phyloP scores from a whole-genome alignment of 2,329 filamentous ascomycete genomes.

The Graphilbum sp. region DNA sequence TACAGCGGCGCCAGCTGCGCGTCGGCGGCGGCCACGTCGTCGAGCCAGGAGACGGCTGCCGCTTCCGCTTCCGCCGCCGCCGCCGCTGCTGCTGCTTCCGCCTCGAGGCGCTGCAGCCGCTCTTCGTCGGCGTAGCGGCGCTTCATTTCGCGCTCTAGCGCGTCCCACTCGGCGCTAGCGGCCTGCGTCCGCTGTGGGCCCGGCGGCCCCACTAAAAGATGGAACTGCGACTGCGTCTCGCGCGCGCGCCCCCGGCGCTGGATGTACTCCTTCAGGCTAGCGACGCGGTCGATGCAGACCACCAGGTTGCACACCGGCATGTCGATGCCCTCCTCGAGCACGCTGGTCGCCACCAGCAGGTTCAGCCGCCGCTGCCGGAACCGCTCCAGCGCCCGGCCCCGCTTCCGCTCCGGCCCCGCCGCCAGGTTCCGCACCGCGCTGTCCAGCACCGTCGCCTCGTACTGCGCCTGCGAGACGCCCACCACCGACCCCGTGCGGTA shows the following conservation, averaged over 20 bases:
- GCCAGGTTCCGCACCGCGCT: no score
- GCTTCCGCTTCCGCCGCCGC: not conserved
- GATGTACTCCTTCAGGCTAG: constrained; percentile 39
- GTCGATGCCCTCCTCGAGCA: constrained; percentile 53
- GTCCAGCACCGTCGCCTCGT: no score
- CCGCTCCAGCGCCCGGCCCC: constrained; percentile 22
- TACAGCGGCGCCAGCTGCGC: constrained; percentile 6
- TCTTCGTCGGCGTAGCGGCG: constrained; percentile 48
- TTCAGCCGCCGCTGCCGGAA: constrained; percentile 40
- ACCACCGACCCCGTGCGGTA: constrained; percentile 39
- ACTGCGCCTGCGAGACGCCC: constrained; percentile 18
- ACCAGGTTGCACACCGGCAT: constrained; percentile 47
- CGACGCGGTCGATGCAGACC: constrained; percentile 38
- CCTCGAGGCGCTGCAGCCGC: constrained; percentile 34
- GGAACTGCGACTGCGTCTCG: constrained; percentile 31
- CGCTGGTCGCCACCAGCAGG: constrained; percentile 44
- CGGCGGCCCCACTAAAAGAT: constrained; percentile 23
- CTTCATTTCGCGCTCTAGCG: constrained; percentile 59
- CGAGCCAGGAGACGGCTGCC: no score
- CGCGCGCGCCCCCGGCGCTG: constrained; percentile 38
- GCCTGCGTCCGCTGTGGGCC: not conserved
- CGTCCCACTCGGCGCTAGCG: constrained; percentile 34
- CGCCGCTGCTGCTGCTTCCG: constrained; percentile 14
- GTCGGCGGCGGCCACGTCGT: no score
- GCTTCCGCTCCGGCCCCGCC: no score